Base-by-base conservation (phyloP, 768 basidiomycete genomes). In the Calocera cornea region DNA sequence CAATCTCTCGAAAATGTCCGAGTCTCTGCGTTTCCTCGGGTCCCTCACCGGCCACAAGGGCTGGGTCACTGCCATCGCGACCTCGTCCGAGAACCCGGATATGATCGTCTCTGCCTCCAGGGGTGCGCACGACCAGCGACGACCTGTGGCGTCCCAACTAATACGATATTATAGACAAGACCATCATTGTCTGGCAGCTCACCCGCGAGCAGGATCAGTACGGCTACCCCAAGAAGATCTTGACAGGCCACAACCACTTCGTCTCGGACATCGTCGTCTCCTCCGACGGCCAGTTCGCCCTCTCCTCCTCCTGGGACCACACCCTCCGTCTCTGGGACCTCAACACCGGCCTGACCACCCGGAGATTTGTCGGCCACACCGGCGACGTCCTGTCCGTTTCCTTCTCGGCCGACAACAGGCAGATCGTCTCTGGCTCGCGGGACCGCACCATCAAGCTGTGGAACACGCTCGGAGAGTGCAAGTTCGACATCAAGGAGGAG, bases 381-480 rank as follows among this genome's bases (percentile, higher is more conserved):
- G 90, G 92, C 71, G 97, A 99, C 76, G 95, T 99, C 71, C 86
- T 99, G 68, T 97, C 94, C 72, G 97, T 99, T 81, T 95, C 92
- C 79, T 99, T 99, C 87, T 94, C 91, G 72, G 97, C 97, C 68
- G 97, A 99, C 81, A 98, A 99, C 87, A 84, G 97, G 77, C 97
- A 98, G 79, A 99, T 99, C 77, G 97, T 99, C 73, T 97, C 94
- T 65, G 97, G 94, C 66, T 95, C 94, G 70, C 90, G 97, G 72
- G 97, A 99, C 85, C 83, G 83, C 77, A 87, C 90, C 41, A 99
- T 99, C 84, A 99, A 98, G 80, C 90, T 99, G 75, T 99, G 97
- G 97, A 99, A 99, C 83, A 99, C 97, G 69, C 87, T 99, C 71
- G 97, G 97, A 75, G 97, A 99, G 80, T 99, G 97, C 84, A 99